These are phyloP conservation scores for Leccinum rimulosum DNA, from an alignment of 768 basidiomycete species.

Conservation along the genomic window DNA sequence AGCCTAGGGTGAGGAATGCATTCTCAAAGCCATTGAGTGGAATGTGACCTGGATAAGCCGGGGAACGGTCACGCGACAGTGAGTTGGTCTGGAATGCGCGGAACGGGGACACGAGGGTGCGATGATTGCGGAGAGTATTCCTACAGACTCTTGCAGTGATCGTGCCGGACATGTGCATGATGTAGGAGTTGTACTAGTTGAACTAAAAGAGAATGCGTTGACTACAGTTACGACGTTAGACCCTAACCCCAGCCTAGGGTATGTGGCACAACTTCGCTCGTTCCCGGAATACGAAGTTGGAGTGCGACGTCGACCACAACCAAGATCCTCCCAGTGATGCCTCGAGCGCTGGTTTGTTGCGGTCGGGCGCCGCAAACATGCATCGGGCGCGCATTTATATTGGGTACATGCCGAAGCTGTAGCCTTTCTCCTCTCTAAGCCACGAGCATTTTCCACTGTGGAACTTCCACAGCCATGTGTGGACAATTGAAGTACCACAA, in stretches of 20 bases:
- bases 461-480: constrained; percentile 19
- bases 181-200: neutral
- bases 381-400: neutral
- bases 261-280: neutral
- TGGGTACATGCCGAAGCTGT: constrained; percentile 1
- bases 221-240: neutral
- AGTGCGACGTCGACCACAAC: neutral
- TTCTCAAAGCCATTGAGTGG: constrained; percentile 82
- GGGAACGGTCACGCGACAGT: constrained; percentile 15
- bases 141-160: neutral
- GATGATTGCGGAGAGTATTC: neutral
- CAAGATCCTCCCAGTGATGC: neutral
- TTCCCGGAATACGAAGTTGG: neutral
- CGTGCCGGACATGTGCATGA: neutral
- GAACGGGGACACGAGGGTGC: neutral
- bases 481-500: constrained; percentile 16
- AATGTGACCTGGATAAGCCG: constrained; percentile 77
- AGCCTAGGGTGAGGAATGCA: constrained; percentile 80
- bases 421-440: constrained; percentile 11
- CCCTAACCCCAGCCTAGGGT: constrained; percentile 23
- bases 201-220: neutral
- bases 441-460: constrained; percentile 16
- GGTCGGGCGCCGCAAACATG: neutral
- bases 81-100: constrained; percentile 17
- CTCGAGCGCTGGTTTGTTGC: neutral